These are phyloP conservation scores for Cryptococcus floricola DNA, from an alignment of 1,284 basidiomycete species.

Conservation along the genomic window DNA sequence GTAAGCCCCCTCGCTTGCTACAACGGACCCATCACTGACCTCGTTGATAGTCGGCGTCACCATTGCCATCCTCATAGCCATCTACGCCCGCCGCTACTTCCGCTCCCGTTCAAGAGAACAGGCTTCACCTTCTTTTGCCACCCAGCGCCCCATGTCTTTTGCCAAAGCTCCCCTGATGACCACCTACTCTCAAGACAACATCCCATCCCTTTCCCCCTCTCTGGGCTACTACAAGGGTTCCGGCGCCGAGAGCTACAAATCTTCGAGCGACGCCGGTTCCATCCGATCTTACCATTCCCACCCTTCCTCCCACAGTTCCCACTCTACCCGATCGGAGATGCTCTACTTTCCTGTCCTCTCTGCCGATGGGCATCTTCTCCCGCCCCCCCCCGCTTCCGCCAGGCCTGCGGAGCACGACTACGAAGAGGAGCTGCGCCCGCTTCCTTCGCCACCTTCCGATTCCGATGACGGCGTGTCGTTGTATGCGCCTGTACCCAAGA, in stretches of 20 bases:
- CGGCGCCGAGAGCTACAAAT: too few relatives aligned
- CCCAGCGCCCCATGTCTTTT: slow-evolving; percentile 12
- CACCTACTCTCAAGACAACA: slow-evolving; percentile 1
- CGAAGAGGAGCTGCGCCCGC: slow-evolving; percentile 10
- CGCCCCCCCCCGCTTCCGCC: slow-evolving; percentile 26
- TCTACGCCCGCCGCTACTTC: slow-evolving; percentile 7
- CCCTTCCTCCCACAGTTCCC: slow-evolving; percentile 11
- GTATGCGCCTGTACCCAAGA: slow-evolving; percentile 14
- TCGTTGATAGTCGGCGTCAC: slow-evolving; percentile 15
- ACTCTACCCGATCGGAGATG: slow-evolving; percentile 23
- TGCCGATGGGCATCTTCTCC: slow-evolving; percentile 33
- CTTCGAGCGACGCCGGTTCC: not conserved
- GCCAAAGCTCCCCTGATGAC: slow-evolving; percentile 14
- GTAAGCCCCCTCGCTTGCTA: slow-evolving; percentile 15
- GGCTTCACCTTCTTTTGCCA: not conserved
- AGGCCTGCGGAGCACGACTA: slow-evolving; percentile 13
- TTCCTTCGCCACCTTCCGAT: slow-evolving; percentile 8
- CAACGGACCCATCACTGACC: not conserved
- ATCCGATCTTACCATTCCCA: slow-evolving; percentile 6
- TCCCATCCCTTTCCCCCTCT: slow-evolving; percentile 1
- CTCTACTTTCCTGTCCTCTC: slow-evolving; percentile 39
- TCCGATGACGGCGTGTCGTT: not conserved
- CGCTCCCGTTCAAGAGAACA: slow-evolving; percentile 2
- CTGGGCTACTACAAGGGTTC: not conserved
- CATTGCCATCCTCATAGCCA: slow-evolving; percentile 9